Base-by-base conservation (phyloP, 345 rosid species). In the Brassica juncea region DNA sequence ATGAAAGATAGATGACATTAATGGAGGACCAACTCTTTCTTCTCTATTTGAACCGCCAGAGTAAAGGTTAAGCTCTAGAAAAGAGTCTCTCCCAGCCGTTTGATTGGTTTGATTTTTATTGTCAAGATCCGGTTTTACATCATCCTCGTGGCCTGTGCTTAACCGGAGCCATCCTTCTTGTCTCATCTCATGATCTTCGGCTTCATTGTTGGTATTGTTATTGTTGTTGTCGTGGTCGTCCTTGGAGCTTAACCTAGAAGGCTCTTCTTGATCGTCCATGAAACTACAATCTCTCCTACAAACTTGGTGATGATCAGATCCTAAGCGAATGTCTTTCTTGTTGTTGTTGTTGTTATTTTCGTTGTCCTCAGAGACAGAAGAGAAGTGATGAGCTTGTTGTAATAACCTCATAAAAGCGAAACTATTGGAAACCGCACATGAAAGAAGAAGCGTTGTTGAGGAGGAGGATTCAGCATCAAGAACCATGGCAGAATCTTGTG, bases 191-290 rank as follows among this genome's bases (percentile, higher is more conserved):
- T 77, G 71, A 55, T 66, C 42, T 69, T 66, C 74, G 60, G 30
- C 47, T 19, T 66, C 69, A 2, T 44, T 42, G 65, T 54, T 54
- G 25, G 25, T 63, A 4, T 69, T 74, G 6, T 21, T 72, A 12
- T 52, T 68, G 69, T 49, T 71, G 77, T 71, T 21, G 28, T 58
- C 31, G 55, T 82, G 79, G 10, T 79, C 80, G 3, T 89, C 90
- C 69, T 88, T 91, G 54, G 94, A 87, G 78, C 87, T 87, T 10
- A 93, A 90, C 74, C 85, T 83, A 74, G 93, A 68, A 75, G 98
- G 90, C 74, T 90, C 94, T 54, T 95, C 92, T 81, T 74, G 79
- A 70, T 91, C 94, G 2, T 94, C 99, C 98, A 91, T 90, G 75
- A 82, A 77, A 77, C 78, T 66, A 81, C 16, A 72, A 35, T 71